phyloP scores from a whole-genome alignment of 176 grass and related monocot genomes.

The Carex pumila region DNA sequence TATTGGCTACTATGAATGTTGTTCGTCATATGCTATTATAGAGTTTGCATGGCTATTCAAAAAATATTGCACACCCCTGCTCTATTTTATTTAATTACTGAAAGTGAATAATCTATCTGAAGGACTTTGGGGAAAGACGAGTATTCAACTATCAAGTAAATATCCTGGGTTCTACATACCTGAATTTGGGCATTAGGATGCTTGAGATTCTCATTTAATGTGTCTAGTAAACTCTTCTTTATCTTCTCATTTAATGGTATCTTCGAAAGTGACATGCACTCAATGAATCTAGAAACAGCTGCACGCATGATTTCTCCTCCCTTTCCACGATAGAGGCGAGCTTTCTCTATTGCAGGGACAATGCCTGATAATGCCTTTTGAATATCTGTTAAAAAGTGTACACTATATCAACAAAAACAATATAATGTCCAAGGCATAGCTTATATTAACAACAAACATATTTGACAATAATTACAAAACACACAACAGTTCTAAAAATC shows the following conservation, averaged over 20 bases:
- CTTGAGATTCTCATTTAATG: conserved; percentile 91
- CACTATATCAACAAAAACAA: not conserved
- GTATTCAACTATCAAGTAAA: not conserved
- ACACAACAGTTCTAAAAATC: not conserved
- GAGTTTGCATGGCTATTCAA: not conserved
- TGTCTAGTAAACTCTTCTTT: conserved; percentile 79
- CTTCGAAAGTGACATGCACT: conserved; percentile 69
- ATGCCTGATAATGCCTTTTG: conserved; percentile 71
- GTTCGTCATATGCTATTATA: not conserved
- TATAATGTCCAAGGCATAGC: not conserved
- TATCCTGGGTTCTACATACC: conserved; percentile 18
- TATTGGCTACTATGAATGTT: not conserved
- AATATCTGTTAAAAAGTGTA: conserved; percentile 43
- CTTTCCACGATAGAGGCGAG: conserved; percentile 90
- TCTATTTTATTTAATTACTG: not conserved
- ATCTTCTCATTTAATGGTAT: conserved; percentile 81
- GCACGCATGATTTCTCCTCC: conserved; percentile 96
- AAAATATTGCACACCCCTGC: not conserved
- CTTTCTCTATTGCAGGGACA: conserved; percentile 92
- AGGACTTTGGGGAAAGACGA: not conserved
- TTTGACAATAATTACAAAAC: not conserved
- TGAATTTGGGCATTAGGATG: conserved; percentile 98
- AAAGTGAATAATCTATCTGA: not conserved
- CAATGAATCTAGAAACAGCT: conserved; percentile 86
- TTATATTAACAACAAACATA: not conserved